phyloP scores from a whole-genome alignment of 306 rosid species.

The Medicago arabica region DNA sequence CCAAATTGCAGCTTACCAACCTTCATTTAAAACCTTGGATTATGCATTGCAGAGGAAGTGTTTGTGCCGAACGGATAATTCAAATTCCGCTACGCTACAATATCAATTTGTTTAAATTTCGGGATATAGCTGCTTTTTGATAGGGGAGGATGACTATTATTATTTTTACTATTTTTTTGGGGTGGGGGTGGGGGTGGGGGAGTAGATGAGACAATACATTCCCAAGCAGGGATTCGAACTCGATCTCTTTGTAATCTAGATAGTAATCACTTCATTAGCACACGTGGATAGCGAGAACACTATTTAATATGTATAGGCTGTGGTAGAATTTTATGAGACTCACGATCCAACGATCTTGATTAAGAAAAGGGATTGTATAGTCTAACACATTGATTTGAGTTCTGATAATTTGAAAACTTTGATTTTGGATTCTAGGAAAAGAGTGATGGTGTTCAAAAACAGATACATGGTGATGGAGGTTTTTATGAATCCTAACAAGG shows the following conservation, averaged over 20 bases:
- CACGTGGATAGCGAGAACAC: background rate
- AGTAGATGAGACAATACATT: background rate
- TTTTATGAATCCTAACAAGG: conserved; percentile 76
- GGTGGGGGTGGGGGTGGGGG: too few relatives aligned
- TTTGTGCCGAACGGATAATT: too few relatives aligned
- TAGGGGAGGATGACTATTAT: background rate
- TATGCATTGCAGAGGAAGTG: background rate
- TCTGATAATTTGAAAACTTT: background rate
- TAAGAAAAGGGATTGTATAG: background rate
- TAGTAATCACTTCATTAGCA: background rate
- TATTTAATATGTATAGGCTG: background rate
- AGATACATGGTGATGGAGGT: conserved; percentile 83
- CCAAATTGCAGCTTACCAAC: background rate
- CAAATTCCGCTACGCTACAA: too few relatives aligned
- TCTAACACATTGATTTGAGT: background rate
- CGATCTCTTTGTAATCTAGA: background rate
- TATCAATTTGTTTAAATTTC: too few relatives aligned
- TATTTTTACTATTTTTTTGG: background rate
- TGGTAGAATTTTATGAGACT: background rate
- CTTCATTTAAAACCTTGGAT: background rate
- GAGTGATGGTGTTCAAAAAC: conserved; percentile 80
- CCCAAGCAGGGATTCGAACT: background rate
- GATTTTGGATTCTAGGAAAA: conserved; percentile 23
- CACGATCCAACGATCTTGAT: background rate
- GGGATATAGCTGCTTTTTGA: too few relatives aligned